phyloP scores from a whole-genome alignment of 345 rosid genomes.

The Trapa incisa region DNA sequence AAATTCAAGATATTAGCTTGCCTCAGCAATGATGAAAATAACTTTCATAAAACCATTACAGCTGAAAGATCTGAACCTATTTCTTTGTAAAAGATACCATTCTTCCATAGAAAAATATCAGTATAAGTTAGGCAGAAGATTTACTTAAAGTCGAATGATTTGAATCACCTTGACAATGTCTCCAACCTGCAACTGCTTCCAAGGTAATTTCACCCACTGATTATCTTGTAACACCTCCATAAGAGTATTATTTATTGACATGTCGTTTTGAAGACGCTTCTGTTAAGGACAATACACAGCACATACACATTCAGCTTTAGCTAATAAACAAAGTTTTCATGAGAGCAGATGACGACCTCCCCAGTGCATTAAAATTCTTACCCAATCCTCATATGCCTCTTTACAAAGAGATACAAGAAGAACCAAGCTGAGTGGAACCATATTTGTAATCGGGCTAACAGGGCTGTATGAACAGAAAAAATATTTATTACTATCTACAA shows the following conservation, averaged over 20 bases:
- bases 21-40: no score
- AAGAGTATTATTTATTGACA: constrained; percentile 67
- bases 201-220: constrained; percentile 62
- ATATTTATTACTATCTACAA: background rate
- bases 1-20: background rate
- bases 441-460: constrained; percentile 90
- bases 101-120: background rate
- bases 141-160: constrained; percentile 7
- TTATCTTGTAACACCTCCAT: constrained; percentile 80
- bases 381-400: constrained; percentile 99
- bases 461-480: constrained; percentile 56
- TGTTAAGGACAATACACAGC: constrained; percentile 29
- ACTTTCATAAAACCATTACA: background rate
- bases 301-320: constrained; percentile 3
- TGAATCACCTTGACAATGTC: constrained; percentile 78
- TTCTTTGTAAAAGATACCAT: background rate
- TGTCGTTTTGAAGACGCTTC: constrained; percentile 96
- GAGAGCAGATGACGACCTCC: background rate
- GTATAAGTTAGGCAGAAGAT: background rate
- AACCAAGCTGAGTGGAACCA: constrained; percentile 83
- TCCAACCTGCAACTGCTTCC: constrained; percentile 98
- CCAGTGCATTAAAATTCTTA: constrained; percentile 20
- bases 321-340: background rate
- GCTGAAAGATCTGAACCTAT: background rate
- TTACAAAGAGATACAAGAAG: constrained; percentile 93